Base-by-base conservation (phyloP, 2,329 filamentous ascomycete species). In the Thelonectria blattea region DNA sequence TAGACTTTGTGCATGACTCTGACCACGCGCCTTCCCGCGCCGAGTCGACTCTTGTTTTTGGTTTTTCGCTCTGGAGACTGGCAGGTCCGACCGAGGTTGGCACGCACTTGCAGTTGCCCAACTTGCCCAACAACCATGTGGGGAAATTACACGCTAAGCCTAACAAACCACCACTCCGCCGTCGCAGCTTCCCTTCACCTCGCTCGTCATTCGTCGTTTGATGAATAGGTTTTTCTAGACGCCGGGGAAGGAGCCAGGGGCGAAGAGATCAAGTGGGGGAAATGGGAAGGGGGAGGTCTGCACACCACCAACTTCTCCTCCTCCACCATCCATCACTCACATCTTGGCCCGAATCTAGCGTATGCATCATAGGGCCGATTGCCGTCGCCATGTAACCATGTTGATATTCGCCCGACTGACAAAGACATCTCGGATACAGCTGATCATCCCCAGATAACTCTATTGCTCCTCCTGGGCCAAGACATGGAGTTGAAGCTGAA, bases 41-140 rank as follows among this genome's bases (percentile, higher is more conserved):
- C 43, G 27, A 34, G 45, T 32, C 37, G 20, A 9, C 12, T 51
- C 50, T 37, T 24, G 22, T 24, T 24, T 24, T 24, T 24, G 22
- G 4, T 37, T 37, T 42, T 27, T 57, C 47, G 48, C 48, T 43
- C 30, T 52, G n/a, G n/a, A n/a, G n/a, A n/a, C n/a, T n/a, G 55
- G 49, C 24, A 52, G 32, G n/a, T n/a, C n/a, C n/a, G 48, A 58
- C 41, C 41, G 41, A 43, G 41, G 17, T 43, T 24, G 22, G 22
- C 22, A 24, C 22, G 22, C 22, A 24, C 22, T 24, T 24, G 22
- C 22, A 3, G 22, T 24, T 37, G 34, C 34, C n/a, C 34, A 37
- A 37, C 2, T 22, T 43, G 43, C 18, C 27, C 42, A 24, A 18
- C 24, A 22, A 30, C 56, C 56, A 54, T 59, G 56, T 59, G 56